These are phyloP conservation scores for Buddleja alternifolia DNA, from an alignment of 257 asterid species.

Conservation along the genomic window DNA sequence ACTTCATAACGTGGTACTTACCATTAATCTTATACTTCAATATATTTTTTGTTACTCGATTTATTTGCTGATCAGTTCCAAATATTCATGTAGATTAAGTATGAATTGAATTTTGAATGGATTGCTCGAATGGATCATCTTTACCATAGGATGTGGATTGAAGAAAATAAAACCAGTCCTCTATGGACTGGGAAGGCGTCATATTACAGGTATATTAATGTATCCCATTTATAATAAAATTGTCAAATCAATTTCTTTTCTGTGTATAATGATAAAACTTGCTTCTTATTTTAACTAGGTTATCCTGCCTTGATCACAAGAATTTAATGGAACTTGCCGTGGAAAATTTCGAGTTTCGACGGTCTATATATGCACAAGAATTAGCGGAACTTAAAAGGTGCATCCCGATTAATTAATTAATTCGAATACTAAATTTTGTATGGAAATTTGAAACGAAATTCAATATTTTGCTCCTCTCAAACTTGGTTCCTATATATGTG, in stretches of 20 bases:
- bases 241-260: too few relatives aligned
- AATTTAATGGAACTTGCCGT: conserved; percentile 55
- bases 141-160: conserved; percentile 67
- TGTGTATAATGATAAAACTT: too few relatives aligned
- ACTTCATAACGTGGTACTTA: conserved; percentile 45
- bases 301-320: conserved; percentile 42
- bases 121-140: conserved; percentile 58
- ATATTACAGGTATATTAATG: conserved; percentile 38
- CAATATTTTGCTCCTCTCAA: too few relatives aligned
- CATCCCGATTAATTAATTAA: too few relatives aligned
- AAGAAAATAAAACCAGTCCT: conserved; percentile 39
- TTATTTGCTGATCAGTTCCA: too few relatives aligned
- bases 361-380: conserved; percentile 47
- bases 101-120: conserved; percentile 60
- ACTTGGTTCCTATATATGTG: too few relatives aligned
- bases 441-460: too few relatives aligned
- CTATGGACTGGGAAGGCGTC: conserved; percentile 46
- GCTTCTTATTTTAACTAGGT: conserved; percentile 29
- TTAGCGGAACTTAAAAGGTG: conserved; percentile 62
- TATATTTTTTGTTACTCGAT: too few relatives aligned
- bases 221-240: neutral
- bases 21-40: neutral
- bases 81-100: conserved; percentile 39
- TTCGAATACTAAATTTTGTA: too few relatives aligned
- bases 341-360: conserved; percentile 50